Evolutionary conservation across 371 early-diverging fungal genomes (phyloP).

Genomic region (Rhizopus microsporus): DNA sequence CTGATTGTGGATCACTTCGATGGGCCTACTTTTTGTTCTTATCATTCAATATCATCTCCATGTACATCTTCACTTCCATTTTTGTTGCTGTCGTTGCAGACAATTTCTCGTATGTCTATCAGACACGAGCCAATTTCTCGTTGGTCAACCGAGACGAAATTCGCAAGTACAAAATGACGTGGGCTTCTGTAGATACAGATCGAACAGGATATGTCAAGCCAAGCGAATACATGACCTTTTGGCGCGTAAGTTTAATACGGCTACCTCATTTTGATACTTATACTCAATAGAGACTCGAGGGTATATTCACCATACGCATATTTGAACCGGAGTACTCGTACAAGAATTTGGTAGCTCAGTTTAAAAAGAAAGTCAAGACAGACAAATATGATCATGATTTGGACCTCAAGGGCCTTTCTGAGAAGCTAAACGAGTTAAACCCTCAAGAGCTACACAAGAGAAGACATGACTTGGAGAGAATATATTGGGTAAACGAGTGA

Average conservation of each 20-base stretch:
- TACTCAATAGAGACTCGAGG: conserved; percentile 35
- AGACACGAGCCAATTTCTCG: conserved; percentile 62
- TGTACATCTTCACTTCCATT: conserved; percentile 76
- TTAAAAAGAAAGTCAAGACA: conserved; percentile 7
- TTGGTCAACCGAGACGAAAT: conserved; percentile 70
- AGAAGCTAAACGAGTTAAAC: conserved; percentile 36
- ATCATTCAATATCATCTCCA: conserved; percentile 72
- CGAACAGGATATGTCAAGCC: conserved; percentile 56
- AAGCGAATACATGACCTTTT: conserved; percentile 51
- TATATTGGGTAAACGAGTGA: conserved; percentile 41
- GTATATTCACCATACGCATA: conserved; percentile 41
- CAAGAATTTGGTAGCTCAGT: conserved; percentile 31
- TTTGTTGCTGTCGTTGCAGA: conserved; percentile 74
- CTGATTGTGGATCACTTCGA: conserved; percentile 67
- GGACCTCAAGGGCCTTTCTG: conserved; percentile 27
- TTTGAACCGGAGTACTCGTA: conserved; percentile 43
- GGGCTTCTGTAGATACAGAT: conserved; percentile 60
- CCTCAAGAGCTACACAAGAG: conserved; percentile 31
- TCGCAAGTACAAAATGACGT: conserved; percentile 60
- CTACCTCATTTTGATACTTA: neutral
- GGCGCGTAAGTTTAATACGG: conserved; percentile 32
- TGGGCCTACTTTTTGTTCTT: conserved; percentile 69
- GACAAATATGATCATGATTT: conserved; percentile 26
- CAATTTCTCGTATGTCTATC: conserved; percentile 73
- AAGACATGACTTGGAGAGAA: conserved; percentile 40